phyloP scores from a whole-genome alignment of 2,329 filamentous ascomycete genomes.

The Apiospora koreana region DNA sequence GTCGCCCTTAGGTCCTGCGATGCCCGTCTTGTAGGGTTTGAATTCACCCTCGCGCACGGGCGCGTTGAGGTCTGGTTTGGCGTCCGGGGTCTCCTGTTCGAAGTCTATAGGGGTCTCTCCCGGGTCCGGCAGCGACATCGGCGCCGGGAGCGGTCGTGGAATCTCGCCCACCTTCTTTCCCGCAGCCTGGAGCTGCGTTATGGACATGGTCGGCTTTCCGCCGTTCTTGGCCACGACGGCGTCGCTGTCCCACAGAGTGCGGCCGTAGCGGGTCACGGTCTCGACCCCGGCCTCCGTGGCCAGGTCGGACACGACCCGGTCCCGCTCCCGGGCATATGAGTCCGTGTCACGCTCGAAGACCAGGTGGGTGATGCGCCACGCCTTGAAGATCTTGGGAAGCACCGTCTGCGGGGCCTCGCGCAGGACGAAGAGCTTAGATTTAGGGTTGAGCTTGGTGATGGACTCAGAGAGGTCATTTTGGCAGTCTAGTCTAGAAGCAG shows the following conservation, averaged over 20 bases:
- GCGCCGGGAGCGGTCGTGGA: slow-evolving; percentile 56
- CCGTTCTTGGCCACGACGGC: slow-evolving; percentile 65
- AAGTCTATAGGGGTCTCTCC: slow-evolving; percentile 60
- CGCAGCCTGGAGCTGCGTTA: slow-evolving; percentile 64
- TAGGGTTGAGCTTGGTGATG: slow-evolving; percentile 65
- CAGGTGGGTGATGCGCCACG: slow-evolving; percentile 73
- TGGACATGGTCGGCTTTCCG: slow-evolving; percentile 75
- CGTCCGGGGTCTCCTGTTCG: slow-evolving; percentile 51
- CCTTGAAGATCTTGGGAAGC: slow-evolving; percentile 70
- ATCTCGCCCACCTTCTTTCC: slow-evolving; percentile 64
- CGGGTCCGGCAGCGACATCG: slow-evolving; percentile 62
- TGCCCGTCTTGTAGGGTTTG: slow-evolving; percentile 52
- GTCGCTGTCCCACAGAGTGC: slow-evolving; percentile 75
- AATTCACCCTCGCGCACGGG: slow-evolving; percentile 55
- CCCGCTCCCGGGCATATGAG: slow-evolving; percentile 66
- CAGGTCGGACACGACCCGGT: slow-evolving; percentile 58
- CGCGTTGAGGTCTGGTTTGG: slow-evolving; percentile 61
- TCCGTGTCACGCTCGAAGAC: slow-evolving; percentile 82
- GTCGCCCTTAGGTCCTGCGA: slow-evolving; percentile 68
- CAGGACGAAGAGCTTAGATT: slow-evolving; percentile 71
- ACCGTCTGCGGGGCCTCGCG: slow-evolving; percentile 72
- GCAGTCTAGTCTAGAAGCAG: slow-evolving; percentile 61
- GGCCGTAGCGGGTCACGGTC: slow-evolving; percentile 63
- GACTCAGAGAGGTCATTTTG: slow-evolving; percentile 69
- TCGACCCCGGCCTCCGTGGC: slow-evolving; percentile 67